A percentile compares a stretch with the other conserved stretches of the same genome.
Evolutionary conservation across 164 flowering plant genomes (phyloP).

Genomic region (Stephania yunnanensis): DNA sequence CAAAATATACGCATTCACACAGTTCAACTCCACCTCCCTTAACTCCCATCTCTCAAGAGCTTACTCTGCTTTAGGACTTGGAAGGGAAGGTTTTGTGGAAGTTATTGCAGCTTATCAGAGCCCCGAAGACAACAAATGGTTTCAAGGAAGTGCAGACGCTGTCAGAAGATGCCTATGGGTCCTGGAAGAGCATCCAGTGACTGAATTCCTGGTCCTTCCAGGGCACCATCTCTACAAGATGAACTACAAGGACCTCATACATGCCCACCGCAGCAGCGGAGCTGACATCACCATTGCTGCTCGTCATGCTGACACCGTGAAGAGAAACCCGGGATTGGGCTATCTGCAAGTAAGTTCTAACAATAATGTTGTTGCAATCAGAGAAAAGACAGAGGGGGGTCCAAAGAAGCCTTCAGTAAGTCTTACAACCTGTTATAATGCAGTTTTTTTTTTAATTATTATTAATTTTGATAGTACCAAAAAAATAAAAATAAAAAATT

Average conservation of each 20-base stretch:
- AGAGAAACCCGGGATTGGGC: constrained; percentile 43
- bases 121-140: constrained; percentile 62
- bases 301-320: constrained; percentile 17
- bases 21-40: constrained; percentile 84
- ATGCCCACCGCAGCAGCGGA: constrained; percentile 40
- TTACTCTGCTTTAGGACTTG: constrained; percentile 45
- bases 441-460: too few species aligned
- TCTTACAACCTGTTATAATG: background rate
- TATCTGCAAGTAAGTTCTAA: constrained; percentile 33
- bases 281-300: constrained; percentile 68
- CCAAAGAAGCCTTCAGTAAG: constrained; percentile 27
- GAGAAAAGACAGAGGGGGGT: constrained; percentile 21
- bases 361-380: constrained; percentile 34
- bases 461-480: too few species aligned
- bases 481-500: too few species aligned
- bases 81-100: constrained; percentile 62
- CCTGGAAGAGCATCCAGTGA: constrained; percentile 54
- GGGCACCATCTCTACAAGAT: constrained; percentile 89
- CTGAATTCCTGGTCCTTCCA: constrained; percentile 65
- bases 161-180: constrained; percentile 76
- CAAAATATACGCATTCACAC: constrained; percentile 80
- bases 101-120: constrained; percentile 82
- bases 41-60: constrained; percentile 79
- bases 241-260: constrained; percentile 67
- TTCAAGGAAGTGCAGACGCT: constrained; percentile 93